Base-by-base conservation (phyloP, 2,329 filamentous ascomycete species). In the Fusarium sp. region DNA sequence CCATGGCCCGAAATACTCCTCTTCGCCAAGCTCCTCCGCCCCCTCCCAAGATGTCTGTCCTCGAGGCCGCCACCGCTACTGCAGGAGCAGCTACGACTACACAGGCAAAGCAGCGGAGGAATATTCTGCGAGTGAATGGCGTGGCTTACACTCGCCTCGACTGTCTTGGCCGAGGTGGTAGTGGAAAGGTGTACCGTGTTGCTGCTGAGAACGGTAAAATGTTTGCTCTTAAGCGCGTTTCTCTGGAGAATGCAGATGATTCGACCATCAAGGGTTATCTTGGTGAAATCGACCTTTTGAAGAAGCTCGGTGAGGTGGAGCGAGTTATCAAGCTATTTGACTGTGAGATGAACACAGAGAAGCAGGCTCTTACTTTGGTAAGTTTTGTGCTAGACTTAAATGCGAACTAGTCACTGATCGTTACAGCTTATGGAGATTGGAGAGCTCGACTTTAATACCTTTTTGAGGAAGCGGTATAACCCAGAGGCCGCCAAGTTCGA, bases 131-230 rank as follows among this genome's bases (percentile, higher is more conserved):
- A 45, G 90, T 99, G 63, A 99, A 99, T 75, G 93, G 93, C 63
- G 96, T 96, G 76, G 87, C 90, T 35, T 99, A 97, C 76, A 96
- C 94, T 21, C 87, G 95, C 45, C 87, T 98, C 65, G 94, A 97
- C 76, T 93, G 91, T 70, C 90, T 99, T 69, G 96, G 96, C 11
- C 90, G 94, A 58, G 96, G 96, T 65, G 96, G 96, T 31, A 97
- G 93, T 71, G 94, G 91, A 48, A 94, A 96, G 75, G 96, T 99
- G 3, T 99, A 97, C 78, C 90, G 94, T 43, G 96, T 99, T 33
- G 97, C 97, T 83, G 95, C 96, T 0, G 96, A 99, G 78, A 98
- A 97, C 75, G 94, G 93, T 74, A 96, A 94, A 77, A 93, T 97
- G 79, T 94, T 97, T 79, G 96, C 96, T 1, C 81, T 99, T 69